Evolutionary conservation across 192 early-diverging fungal species (phyloP).

Genomic region (Mortierella alpina): DNA sequence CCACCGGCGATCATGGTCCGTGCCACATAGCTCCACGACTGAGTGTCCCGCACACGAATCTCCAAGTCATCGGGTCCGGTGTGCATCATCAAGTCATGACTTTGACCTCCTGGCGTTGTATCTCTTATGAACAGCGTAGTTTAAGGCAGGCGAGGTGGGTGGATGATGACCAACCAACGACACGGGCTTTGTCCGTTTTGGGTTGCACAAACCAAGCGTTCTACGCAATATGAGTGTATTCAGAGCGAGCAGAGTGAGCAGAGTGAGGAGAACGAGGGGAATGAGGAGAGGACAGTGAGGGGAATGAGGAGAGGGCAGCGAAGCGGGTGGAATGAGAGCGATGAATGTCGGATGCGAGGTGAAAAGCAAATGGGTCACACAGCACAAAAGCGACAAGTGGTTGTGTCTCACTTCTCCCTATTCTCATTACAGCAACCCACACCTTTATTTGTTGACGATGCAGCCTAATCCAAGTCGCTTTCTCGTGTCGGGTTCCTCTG

Average conservation of each 20-base stretch:
- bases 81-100: background rate
- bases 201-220: background rate
- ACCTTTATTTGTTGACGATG: conserved; percentile 13
- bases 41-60: conserved; percentile 10
- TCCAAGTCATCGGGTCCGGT: background rate
- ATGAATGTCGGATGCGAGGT: background rate
- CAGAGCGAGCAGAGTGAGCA: background rate
- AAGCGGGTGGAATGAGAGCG: background rate
- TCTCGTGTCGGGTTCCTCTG: conserved; percentile 3
- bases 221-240: background rate
- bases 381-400: background rate
- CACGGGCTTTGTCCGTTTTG: background rate
- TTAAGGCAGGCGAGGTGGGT: background rate
- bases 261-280: background rate
- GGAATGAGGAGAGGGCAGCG: background rate
- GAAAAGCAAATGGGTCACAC: background rate
- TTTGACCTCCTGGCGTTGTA: background rate
- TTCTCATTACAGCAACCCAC: background rate
- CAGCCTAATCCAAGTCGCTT: conserved; percentile 41
- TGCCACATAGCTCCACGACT: conserved; percentile 21
- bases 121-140: background rate
- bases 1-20: conserved; percentile 35
- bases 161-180: background rate
- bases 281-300: background rate
- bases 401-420: background rate